Conservation (phyloP, 2,329 filamentous ascomycete species). For the Colletotrichum liaoningense region DNA sequence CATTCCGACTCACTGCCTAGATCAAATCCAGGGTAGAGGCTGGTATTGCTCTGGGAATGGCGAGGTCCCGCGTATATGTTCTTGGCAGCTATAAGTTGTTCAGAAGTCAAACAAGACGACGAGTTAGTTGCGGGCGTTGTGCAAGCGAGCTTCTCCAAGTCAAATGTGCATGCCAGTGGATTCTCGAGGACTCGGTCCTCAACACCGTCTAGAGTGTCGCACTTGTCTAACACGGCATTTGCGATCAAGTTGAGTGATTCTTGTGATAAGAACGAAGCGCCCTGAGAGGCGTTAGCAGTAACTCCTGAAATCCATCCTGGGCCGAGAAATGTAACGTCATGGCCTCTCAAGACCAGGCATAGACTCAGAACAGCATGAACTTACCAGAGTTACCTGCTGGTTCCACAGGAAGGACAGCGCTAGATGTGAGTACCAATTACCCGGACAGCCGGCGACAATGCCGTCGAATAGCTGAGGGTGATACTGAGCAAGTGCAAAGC, state of each 20-base stretch:
- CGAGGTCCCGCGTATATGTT: conserved; percentile 7
- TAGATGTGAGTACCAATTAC: conserved; percentile 29
- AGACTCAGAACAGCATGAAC: background rate
- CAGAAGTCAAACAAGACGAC: background rate
- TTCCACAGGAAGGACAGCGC: conserved; percentile 23
- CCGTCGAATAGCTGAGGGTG: conserved; percentile 19
- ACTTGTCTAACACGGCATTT: conserved; percentile 1
- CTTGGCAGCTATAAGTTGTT: background rate
- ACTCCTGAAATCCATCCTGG: too few species aligned
- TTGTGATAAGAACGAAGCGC: background rate
- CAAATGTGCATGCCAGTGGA: conserved; percentile 5
- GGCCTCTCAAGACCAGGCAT: too few species aligned
- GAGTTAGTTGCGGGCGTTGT: background rate
- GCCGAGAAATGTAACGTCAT: too few species aligned
- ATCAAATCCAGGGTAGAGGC: conserved; percentile 22
- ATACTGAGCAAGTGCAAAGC: conserved; percentile 7
- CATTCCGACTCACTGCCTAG: conserved; percentile 24
- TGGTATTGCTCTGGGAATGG: background rate
- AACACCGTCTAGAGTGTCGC: conserved; percentile 9
- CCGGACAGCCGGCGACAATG: conserved; percentile 3
- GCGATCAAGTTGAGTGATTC: conserved; percentile 4
- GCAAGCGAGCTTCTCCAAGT: conserved; percentile 14
- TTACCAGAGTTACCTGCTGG: conserved; percentile 10
- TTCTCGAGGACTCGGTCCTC: conserved; percentile 26
- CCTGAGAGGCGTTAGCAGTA: background rate